Evolutionary conservation across 768 basidiomycete genomes (phyloP), one percentile per base, ranked within the genome.

Genomic region (Leccinum sublutescens): DNA sequence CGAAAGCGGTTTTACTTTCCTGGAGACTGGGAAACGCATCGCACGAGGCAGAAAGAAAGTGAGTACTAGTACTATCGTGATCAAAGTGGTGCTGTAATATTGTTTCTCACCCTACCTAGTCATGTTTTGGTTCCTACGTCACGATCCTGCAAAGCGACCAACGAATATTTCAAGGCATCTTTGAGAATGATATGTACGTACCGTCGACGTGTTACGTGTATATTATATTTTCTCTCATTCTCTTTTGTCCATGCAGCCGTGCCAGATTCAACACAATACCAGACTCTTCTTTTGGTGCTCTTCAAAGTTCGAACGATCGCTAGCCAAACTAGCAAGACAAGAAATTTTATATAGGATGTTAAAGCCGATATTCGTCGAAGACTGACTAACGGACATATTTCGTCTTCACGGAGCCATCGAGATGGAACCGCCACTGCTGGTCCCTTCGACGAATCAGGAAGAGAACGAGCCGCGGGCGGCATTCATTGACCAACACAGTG

Each of bases 331-430:
- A 84, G 85, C 12, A 81, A 82, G 4, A 79, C 84, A 8, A 83
- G 89, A 40, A 80, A 82, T 21, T 86, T 86, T 63, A 77, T 92
- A 25, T 96, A 94, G 64, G 92, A 95, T 61, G 75, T 79, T 47
- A 85, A 89, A 58, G 77, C 80, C 5, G 86, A 88, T 62, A 74
- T 83, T 21, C 4, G 91, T 95, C 5, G 82, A 88, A 61, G 91
- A 95, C 52, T 84, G 86, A 17, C 77, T 97, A 4, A 78, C 83
- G 3, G 77, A 87, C 2, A 86, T 95, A 15, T 95, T 96, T 73
- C 84, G 87, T 38, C 80, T 95, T 5, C 95, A 95, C 67, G 95
- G 95, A 6, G 95, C 95, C 3, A 84, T 96, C 1, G 86, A 94
- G 62, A 87, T 88, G 74, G 90, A 91, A 64, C 88, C 93, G 1